These are phyloP conservation scores for Clonostachys byssicola DNA, from an alignment of 2,329 filamentous ascomycete species.

Conservation along the genomic window DNA sequence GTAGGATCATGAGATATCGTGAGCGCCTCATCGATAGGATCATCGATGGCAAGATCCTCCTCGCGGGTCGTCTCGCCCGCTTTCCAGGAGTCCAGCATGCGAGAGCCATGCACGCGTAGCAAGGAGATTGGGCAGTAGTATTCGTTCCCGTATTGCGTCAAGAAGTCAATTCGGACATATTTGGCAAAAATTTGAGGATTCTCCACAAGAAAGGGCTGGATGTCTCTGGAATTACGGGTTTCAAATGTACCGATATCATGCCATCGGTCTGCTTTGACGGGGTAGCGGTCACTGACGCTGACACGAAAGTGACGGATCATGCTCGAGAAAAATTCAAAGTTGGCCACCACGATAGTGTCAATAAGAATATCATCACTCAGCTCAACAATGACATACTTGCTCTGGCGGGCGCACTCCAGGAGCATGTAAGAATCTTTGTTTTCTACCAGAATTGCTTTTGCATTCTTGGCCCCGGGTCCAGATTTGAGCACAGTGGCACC, in stretches of 20 bases:
- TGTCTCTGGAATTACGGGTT: conserved; percentile 85
- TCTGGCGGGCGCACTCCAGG: conserved; percentile 78
- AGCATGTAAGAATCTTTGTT: conserved; percentile 99
- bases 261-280: conserved; percentile 90
- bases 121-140: conserved; percentile 94
- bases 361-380: conserved; percentile 83
- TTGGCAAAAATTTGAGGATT: conserved; percentile 95
- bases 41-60: conserved; percentile 47
- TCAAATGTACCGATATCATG: conserved; percentile 84
- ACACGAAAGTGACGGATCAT: conserved; percentile 90
- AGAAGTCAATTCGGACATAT: conserved; percentile 86
- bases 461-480: conserved; percentile 79
- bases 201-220: conserved; percentile 91
- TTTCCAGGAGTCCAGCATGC: conserved; percentile 91
- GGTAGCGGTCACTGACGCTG: conserved; percentile 91
- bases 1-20: too few relatives aligned
- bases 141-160: conserved; percentile 93
- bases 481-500: conserved; percentile 91
- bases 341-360: conserved; percentile 94
- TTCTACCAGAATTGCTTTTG: conserved; percentile 85
- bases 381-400: conserved; percentile 94
- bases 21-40: conserved; percentile 8
- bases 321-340: conserved; percentile 98
- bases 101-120: conserved; percentile 88
- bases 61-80: conserved; percentile 68